phyloP scores from a whole-genome alignment of 345 rosid genomes.

The Bruguiera sexangula region DNA sequence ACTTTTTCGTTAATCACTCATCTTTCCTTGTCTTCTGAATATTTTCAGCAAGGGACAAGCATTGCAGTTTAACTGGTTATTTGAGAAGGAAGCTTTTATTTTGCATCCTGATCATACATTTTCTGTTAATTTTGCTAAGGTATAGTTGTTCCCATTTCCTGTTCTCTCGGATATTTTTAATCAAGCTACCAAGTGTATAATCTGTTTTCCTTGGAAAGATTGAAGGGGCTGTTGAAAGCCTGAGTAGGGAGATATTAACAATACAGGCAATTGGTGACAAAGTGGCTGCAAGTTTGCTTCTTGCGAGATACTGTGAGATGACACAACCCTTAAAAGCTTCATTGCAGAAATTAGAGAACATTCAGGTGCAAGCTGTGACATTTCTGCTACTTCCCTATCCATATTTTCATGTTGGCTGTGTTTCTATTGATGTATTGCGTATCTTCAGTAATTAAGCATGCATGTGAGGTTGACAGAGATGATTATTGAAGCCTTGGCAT shows the following conservation, averaged over 20 bases:
- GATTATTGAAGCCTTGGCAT: too few species aligned
- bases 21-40: slow-evolving; percentile 15
- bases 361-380: slow-evolving; percentile 44
- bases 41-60: slow-evolving; percentile 82
- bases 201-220: slow-evolving; percentile 39
- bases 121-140: slow-evolving; percentile 78
- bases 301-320: slow-evolving; percentile 58
- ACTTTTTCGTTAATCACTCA: not conserved
- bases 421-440: not conserved
- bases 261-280: slow-evolving; percentile 88
- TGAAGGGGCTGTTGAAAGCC: slow-evolving; percentile 74
- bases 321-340: slow-evolving; percentile 61
- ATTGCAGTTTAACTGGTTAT: slow-evolving; percentile 85
- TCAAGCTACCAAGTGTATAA: slow-evolving; percentile 7
- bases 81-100: slow-evolving; percentile 74
- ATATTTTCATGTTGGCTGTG: not conserved
- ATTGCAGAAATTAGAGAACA: slow-evolving; percentile 53
- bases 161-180: not conserved
- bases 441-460: slow-evolving; percentile 3
- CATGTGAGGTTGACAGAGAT: not conserved
- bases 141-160: slow-evolving; percentile 21
- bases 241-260: slow-evolving; percentile 75
- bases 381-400: not conserved
- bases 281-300: slow-evolving; percentile 58
- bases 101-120: slow-evolving; percentile 62